These are phyloP conservation scores for Leishmania turanica DNA, from an alignment of 208 protist genomes.

Conservation along the genomic window DNA sequence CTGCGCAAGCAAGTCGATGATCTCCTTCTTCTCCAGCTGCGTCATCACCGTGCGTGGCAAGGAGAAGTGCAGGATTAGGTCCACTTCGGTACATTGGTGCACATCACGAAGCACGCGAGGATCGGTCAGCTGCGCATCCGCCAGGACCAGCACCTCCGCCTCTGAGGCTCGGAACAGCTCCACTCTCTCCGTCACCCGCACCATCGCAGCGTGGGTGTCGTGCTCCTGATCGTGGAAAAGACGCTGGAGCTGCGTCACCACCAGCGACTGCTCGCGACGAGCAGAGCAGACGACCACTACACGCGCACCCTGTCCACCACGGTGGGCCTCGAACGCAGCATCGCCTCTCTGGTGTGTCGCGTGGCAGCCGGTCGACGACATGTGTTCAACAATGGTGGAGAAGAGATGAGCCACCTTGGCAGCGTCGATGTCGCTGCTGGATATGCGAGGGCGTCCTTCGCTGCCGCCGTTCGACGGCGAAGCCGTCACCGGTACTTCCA, in stretches of 20 bases:
- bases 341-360: background rate
- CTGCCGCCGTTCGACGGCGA: background rate
- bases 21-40: slow-evolving; percentile 44
- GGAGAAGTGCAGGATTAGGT: slow-evolving; percentile 59
- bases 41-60: slow-evolving; percentile 48
- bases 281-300: slow-evolving; percentile 59
- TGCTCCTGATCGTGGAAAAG: slow-evolving; percentile 30
- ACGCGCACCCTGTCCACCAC: slow-evolving; percentile 11
- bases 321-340: background rate
- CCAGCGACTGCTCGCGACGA: slow-evolving; percentile 58
- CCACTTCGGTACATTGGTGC: slow-evolving; percentile 25
- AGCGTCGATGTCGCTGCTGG: slow-evolving; percentile 42
- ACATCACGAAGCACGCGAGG: slow-evolving; percentile 29
- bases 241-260: slow-evolving; percentile 35
- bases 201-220: slow-evolving; percentile 10
- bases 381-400: slow-evolving; percentile 28
- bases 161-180: slow-evolving; percentile 38
- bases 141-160: slow-evolving; percentile 57
- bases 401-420: slow-evolving; percentile 37
- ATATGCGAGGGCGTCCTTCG: slow-evolving; percentile 23
- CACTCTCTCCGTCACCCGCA: slow-evolving; percentile 40
- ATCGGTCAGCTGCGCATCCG: slow-evolving; percentile 54
- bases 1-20: slow-evolving; percentile 45
- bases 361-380: background rate
- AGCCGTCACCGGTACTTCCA: slow-evolving; percentile 5